A percentile compares a stretch with the other conserved stretches of the same genome.
Conservation (phyloP, 2,329 filamentous ascomycete species). For the Aspergillus sp. region DNA sequence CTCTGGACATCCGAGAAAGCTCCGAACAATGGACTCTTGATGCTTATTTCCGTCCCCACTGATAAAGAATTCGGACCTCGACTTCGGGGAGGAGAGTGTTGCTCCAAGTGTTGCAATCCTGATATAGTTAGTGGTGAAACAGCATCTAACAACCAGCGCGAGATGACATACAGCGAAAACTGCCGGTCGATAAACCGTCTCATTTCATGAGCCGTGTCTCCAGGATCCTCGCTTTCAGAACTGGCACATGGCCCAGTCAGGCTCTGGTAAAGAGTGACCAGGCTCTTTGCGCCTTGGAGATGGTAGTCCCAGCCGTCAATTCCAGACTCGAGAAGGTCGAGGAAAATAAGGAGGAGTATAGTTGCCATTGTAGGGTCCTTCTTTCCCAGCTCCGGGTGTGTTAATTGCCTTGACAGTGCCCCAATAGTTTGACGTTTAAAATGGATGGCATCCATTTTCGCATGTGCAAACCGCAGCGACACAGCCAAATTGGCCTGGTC, state of each 20-base stretch:
- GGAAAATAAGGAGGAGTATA: slow-evolving; percentile 20
- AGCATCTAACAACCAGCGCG: neutral
- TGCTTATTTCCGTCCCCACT: slow-evolving; percentile 12
- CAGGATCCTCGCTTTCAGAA: slow-evolving; percentile 16
- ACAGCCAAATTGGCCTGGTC: slow-evolving; percentile 10
- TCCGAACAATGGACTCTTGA: slow-evolving; percentile 30
- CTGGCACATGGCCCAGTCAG: neutral
- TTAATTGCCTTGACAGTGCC: slow-evolving; percentile 12
- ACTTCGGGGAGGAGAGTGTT: slow-evolving; percentile 29
- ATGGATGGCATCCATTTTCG: slow-evolving; percentile 19
- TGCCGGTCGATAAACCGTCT: slow-evolving; percentile 29
- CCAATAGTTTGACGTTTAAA: slow-evolving; percentile 24
- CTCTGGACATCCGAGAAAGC: slow-evolving; percentile 37
- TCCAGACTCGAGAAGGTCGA: slow-evolving; percentile 21
- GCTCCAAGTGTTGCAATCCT: slow-evolving; percentile 37
- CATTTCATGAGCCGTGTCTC: slow-evolving; percentile 25
- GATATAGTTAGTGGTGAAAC: neutral
- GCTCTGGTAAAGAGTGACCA: slow-evolving; percentile 13
- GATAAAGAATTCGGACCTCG: slow-evolving; percentile 22
- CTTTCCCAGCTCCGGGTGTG: neutral
- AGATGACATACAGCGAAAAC: slow-evolving; percentile 27
- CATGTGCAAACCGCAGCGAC: slow-evolving; percentile 2
- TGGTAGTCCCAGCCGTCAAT: slow-evolving; percentile 19
- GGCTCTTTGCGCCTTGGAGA: slow-evolving; percentile 11
- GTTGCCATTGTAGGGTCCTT: slow-evolving; percentile 15